Percentiles rank a stretch among this genome's conserved stretches.
phyloP scores from a whole-genome alignment of 257 asterid species.

The Marsdenia floribunda region DNA sequence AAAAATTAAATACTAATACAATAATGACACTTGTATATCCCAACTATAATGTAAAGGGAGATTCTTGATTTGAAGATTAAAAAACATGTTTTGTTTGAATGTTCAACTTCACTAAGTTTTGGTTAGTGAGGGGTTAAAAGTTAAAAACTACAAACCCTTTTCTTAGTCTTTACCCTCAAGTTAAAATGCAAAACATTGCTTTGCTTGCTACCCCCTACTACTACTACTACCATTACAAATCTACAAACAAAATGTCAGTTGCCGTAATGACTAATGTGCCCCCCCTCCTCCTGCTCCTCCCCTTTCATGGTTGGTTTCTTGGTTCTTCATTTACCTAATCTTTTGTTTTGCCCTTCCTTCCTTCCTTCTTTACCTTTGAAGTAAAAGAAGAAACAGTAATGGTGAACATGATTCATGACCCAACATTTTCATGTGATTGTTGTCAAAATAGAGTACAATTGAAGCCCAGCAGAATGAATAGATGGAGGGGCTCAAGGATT shows the following conservation, averaged over 20 bases:
- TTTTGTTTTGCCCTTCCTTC: background rate
- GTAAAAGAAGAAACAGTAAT: background rate
- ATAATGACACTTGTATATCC: too few relatives aligned
- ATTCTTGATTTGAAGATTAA: background rate
- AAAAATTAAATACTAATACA: too few relatives aligned
- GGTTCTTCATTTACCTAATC: slow-evolving; percentile 14
- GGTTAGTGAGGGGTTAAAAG: too few relatives aligned
- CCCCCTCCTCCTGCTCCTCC: background rate
- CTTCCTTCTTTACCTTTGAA: slow-evolving; percentile 10
- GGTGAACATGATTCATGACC: slow-evolving; percentile 11
- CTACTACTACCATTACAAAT: background rate
- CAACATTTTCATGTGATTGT: slow-evolving; percentile 20
- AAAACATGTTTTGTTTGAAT: background rate
- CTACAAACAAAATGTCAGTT: background rate
- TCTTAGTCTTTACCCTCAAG: slow-evolving; percentile 34
- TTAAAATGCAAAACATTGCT: slow-evolving; percentile 33
- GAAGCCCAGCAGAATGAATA: slow-evolving; percentile 11
- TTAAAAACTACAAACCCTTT: too few relatives aligned
- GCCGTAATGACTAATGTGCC: background rate
- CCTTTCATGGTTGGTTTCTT: slow-evolving; percentile 3
- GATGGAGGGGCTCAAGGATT: background rate
- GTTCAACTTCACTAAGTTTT: slow-evolving; percentile 13
- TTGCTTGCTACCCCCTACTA: too few relatives aligned
- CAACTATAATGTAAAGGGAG: too few relatives aligned
- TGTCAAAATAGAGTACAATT: background rate